Base-by-base conservation (phyloP, 352 stramenopile species). In the Elongisporangium prolatum region DNA sequence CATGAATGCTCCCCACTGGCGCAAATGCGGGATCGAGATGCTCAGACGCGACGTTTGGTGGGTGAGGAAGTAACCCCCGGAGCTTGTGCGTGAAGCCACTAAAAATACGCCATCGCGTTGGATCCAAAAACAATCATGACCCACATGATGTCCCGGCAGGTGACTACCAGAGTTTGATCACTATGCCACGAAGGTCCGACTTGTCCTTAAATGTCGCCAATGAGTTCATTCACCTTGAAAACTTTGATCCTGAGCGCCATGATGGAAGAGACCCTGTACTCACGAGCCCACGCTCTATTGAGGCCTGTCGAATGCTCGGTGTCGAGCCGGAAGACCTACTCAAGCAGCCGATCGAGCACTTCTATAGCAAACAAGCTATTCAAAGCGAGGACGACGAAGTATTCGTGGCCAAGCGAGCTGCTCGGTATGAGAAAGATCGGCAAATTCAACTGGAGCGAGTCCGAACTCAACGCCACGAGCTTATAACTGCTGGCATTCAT, bases 301-400 rank as follows among this genome's bases (percentile, higher is more conserved):
- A 86, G 71, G 82, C 82, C 1, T 94, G 84, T 58, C 67, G 72
- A 1, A 89, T 91, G 77, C 65, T 92, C 0, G 84, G 84, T 44
- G 56, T 94, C 4, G 81, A 90, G 38, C 75, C 78, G 0, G 65
- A 84, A 1, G 80, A 92, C 28, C 71, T 94, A 8, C 52, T 92
- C 21, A 71, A 70, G 40, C 72, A 77, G 24, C 61, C 82, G 21
- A 50, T 84, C 14, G 71, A 81, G 47, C 88, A 75, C 51, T 94
- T 94, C 60, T 57, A 80, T n/a, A 56, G 58, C 2, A 61, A 65
- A 38, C 62, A 60, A 0, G 57, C 59, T 49, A 25, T 48, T 18
- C 57, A 48, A 16, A 52, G 38, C 1, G 67, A 88, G 18, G 69
- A 78, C 37, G 64, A 51, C 0, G 54, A 56, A 20, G 63, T 40